A percentile compares a stretch with the other conserved stretches of the same genome.
Evolutionary conservation across 352 stramenopile species (phyloP).

Genomic region (Phytopythium mirpurense): DNA sequence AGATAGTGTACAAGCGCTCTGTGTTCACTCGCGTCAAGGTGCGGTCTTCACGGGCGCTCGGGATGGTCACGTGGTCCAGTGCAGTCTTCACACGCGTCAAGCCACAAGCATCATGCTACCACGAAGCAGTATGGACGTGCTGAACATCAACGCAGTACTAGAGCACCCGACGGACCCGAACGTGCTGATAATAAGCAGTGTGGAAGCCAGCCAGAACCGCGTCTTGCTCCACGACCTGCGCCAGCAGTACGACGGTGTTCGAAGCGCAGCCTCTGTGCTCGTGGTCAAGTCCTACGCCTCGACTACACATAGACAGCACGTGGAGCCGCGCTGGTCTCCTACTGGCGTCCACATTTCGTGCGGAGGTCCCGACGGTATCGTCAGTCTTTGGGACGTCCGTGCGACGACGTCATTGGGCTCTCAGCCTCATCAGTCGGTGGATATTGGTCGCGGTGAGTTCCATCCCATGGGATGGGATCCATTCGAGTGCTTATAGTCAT

Average conservation of each 20-base stretch:
- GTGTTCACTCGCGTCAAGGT: not conserved
- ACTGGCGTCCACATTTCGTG: not conserved
- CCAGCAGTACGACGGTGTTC: not conserved
- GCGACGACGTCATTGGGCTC: not conserved
- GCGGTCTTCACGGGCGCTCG: not conserved
- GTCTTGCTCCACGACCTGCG: not conserved
- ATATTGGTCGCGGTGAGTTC: not conserved
- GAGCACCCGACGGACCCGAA: conserved; percentile 1
- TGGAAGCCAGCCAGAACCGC: not conserved
- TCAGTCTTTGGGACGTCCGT: not conserved
- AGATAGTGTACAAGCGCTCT: not conserved
- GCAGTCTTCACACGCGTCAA: not conserved
- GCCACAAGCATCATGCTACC: not conserved
- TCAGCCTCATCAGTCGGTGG: not conserved
- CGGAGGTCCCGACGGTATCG: not conserved
- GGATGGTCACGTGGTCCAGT: not conserved
- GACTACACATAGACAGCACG: not conserved
- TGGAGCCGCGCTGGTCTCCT: not conserved
- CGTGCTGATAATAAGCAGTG: not conserved
- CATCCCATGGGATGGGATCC: not conserved
- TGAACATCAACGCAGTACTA: not conserved
- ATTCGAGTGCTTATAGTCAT: not conserved
- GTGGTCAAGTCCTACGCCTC: not conserved
- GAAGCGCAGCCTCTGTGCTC: not conserved
- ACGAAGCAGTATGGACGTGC: not conserved